Conservation (phyloP, 768 basidiomycete genomes). For the Gautieria morchelliformis region DNA sequence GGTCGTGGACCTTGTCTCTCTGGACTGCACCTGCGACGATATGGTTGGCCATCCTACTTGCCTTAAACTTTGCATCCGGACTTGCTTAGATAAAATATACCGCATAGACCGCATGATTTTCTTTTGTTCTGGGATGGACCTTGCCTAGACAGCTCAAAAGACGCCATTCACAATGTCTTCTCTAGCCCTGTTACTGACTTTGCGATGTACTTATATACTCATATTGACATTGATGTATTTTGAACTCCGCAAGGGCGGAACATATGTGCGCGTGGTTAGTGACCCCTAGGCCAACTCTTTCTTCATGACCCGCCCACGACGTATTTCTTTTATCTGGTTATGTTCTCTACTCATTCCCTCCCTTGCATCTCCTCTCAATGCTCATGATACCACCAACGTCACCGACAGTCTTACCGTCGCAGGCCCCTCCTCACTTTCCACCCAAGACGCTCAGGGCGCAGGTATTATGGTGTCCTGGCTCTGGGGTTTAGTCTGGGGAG, state of each 20-base stretch:
- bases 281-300: not conserved
- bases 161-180: not conserved
- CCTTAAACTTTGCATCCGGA: not conserved
- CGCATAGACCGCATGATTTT: not conserved
- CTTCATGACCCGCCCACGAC: not conserved
- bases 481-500: constrained; percentile 21
- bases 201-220: not conserved
- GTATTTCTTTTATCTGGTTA: not conserved
- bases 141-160: not conserved
- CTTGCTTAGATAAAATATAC: not conserved
- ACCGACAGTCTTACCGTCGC: not conserved
- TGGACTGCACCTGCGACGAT: not conserved
- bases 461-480: constrained; percentile 17
- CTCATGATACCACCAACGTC: not conserved
- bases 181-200: not conserved
- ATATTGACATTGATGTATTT: not conserved
- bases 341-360: not conserved
- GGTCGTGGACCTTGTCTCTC: not conserved
- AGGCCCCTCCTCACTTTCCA: not conserved
- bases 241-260: not conserved
- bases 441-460: not conserved
- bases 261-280: not conserved
- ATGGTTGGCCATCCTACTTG: not conserved
- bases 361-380: not conserved
- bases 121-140: not conserved